Base-by-base conservation (phyloP, 2,329 filamentous ascomycete species). In the Dactylella cylindrospora region DNA sequence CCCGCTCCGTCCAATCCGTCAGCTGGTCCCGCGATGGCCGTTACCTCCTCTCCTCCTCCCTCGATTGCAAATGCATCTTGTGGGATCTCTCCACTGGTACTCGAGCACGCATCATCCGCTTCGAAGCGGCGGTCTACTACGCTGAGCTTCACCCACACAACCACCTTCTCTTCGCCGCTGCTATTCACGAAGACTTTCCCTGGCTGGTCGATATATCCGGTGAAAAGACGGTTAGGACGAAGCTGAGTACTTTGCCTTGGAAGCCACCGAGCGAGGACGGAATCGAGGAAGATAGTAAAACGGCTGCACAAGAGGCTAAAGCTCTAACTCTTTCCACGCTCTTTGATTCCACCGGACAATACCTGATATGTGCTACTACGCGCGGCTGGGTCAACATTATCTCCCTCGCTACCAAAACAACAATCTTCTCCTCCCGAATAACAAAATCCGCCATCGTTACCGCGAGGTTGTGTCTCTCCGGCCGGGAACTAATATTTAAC, bases 341-440 rank as follows among this genome's bases (percentile, higher is more conserved):
- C 26, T 98, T 94, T 77, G 91, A 89, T 0, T 81, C 84, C 0
- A 81, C 84, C 0, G 93, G 93, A 43, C 84, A 90, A 38, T 88
- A 97, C 73, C 89, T 98, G 64, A 80, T 98, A 26, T 84, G 90
- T 0, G 94, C 90, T 31, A 98, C 93, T 3, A 96, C 85, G 68
- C 97, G 96, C 73, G 93, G 93, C 52, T 95, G 89, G 79, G 79
- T 98, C 61, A 98, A 98, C 73, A 88, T 98, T 64, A 93, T 98
- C 70, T 88, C 95, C 68, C 85, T 86, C 2, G 80, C 82, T 64
- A 88, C 88, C 0, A 84, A 82, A 70, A 82, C 88, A 65, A 88
- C 91, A 8, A 88, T 95, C 68, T 90, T 93, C 76, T 95, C 90
- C 10, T 90, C 86, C 50, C 88, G 93, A 67, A 82, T 96, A 51